phyloP scores from a whole-genome alignment of 2,329 filamentous ascomycete species.

The Periconia sp. region DNA sequence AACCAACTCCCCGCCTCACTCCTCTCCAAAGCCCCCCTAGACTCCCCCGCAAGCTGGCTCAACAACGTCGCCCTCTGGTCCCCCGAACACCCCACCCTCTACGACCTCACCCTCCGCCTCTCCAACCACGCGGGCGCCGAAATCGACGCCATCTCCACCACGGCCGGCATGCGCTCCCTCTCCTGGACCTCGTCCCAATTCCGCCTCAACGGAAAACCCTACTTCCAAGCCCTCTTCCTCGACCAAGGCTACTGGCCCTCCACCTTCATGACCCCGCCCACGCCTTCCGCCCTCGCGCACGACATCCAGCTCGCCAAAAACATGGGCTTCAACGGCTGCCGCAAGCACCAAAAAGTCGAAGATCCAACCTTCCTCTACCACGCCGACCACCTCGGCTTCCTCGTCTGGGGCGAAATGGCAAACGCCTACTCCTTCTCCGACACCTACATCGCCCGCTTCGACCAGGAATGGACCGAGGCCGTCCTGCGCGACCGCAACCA shows the following conservation, averaged over 20 bases:
- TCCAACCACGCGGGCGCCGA: slow-evolving; percentile 43
- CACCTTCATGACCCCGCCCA: slow-evolving; percentile 62
- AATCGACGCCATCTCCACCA: slow-evolving; percentile 61
- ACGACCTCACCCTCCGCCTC: slow-evolving; percentile 58
- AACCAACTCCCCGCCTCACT: slow-evolving; percentile 43
- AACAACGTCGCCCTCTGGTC: slow-evolving; percentile 65
- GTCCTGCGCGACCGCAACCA: slow-evolving; percentile 67
- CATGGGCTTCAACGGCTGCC: slow-evolving; percentile 66
- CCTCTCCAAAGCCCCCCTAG: slow-evolving; percentile 35
- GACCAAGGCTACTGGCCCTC: slow-evolving; percentile 67
- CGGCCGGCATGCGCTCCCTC: slow-evolving; percentile 62
- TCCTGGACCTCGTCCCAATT: slow-evolving; percentile 64
- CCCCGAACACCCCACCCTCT: slow-evolving; percentile 59
- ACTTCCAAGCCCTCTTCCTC: slow-evolving; percentile 62
- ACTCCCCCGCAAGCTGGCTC: slow-evolving; percentile 50
- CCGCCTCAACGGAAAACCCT: slow-evolving; percentile 59
- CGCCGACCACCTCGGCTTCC: slow-evolving; percentile 62
- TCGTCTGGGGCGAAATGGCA: slow-evolving; percentile 67
- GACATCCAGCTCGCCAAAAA: slow-evolving; percentile 61
- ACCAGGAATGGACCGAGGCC: slow-evolving; percentile 65
- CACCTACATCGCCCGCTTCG: slow-evolving; percentile 62
- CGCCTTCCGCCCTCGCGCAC: slow-evolving; percentile 46
- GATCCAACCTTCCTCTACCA: slow-evolving; percentile 63
- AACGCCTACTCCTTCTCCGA: slow-evolving; percentile 65
- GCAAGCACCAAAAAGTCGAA: slow-evolving; percentile 68